Evolutionary conservation across 768 basidiomycete species (phyloP).

Genomic region (Kwoniella shandongensis): DNA sequence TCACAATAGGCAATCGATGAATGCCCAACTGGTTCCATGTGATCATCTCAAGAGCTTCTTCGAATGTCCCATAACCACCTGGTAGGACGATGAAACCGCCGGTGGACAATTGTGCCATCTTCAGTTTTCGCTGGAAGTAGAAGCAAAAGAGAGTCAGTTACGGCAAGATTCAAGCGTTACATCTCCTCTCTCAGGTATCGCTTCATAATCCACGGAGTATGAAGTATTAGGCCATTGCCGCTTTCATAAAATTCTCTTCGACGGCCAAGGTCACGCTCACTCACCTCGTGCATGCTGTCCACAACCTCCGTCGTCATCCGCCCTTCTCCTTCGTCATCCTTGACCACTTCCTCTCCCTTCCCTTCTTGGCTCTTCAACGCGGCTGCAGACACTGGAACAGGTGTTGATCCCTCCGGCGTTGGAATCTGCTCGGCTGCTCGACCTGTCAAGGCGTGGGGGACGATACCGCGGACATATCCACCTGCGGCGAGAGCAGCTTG

Average conservation of each 20-base stretch:
- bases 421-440: conserved; percentile 36
- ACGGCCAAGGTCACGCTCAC: too few species aligned
- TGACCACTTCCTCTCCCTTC: conserved; percentile 34
- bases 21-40: conserved; percentile 78
- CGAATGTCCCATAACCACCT: conserved; percentile 92
- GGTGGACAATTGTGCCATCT: conserved; percentile 75
- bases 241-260: too few species aligned
- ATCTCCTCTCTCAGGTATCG: neutral
- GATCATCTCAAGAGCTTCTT: conserved; percentile 91
- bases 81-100: conserved; percentile 84
- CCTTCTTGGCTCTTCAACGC: conserved; percentile 61
- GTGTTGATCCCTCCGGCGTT: conserved; percentile 10
- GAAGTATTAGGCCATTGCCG: neutral
- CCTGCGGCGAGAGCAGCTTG: conserved; percentile 61
- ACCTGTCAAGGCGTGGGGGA: conserved; percentile 69
- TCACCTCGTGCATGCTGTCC: conserved; percentile 53
- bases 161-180: neutral
- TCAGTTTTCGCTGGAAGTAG: conserved; percentile 71
- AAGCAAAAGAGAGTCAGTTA: neutral
- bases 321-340: conserved; percentile 32
- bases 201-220: neutral
- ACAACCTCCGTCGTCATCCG: conserved; percentile 41
- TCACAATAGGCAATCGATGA: conserved; percentile 67
- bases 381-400: conserved; percentile 47
- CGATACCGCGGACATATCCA: conserved; percentile 72